Conservation (phyloP, 2,329 filamentous ascomycete species). For the Epichloe coenophiala region DNA sequence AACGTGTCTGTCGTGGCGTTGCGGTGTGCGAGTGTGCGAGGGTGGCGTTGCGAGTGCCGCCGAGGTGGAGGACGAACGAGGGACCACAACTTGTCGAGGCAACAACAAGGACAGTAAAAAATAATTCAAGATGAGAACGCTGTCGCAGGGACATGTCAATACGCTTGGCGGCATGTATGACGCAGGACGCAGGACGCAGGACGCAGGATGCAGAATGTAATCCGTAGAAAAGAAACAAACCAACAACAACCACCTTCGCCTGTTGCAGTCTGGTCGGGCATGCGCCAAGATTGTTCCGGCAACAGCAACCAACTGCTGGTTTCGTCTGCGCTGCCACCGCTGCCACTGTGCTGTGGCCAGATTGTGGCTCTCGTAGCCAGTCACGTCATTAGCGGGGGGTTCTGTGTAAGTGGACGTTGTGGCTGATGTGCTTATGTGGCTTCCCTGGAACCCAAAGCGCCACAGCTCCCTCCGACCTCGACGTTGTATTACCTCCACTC, state of each 20-base stretch:
- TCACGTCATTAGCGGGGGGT: constrained; percentile 1
- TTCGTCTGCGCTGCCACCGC: too few species aligned
- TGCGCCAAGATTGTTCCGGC: not conserved
- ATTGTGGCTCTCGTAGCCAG: not conserved
- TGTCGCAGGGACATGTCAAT: not conserved
- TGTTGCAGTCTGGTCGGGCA: not conserved
- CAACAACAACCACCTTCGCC: not conserved
- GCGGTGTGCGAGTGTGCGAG: not conserved
- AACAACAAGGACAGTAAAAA: not conserved
- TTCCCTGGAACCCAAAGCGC: constrained; percentile 10
- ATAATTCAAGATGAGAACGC: not conserved
- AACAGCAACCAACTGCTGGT: not conserved
- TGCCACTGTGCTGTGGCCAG: too few species aligned
- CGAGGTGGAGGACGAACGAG: too few species aligned
- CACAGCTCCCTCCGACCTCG: constrained; percentile 13
- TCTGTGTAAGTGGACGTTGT: not conserved
- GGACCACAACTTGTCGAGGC: too few species aligned
- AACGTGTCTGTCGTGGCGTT: not conserved
- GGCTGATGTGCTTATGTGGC: not conserved
- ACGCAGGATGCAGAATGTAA: not conserved
- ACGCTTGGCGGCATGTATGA: not conserved
- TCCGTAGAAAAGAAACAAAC: not conserved
- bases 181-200: not conserved
- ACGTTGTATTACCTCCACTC: constrained; percentile 6
- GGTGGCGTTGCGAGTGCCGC: too few species aligned